Evolutionary conservation across 805 yeast species (phyloP), one percentile per base, ranked within the genome.

Genomic region (Candida mattraensis): DNA sequence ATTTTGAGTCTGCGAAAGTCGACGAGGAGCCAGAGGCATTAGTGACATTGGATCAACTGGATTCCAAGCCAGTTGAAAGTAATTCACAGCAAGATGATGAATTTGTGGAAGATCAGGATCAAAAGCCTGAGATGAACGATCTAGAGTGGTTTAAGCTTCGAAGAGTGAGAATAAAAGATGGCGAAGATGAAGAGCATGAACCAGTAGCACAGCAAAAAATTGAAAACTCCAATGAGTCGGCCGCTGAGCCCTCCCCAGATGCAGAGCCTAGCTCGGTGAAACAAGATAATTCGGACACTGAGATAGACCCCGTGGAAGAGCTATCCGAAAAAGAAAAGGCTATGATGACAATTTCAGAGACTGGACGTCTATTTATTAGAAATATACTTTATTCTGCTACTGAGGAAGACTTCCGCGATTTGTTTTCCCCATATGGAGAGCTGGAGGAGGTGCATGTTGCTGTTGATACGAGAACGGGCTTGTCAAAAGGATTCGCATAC

Each of bases 391-490:
- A 87, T 51, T 67, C 82, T 0, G 77, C 95, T 8, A 72, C 83
- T 0, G 97, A 89, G 56, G 76, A 74, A 0, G 98, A 93, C 35
- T 83, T 89, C 56, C 62, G 66, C 20, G 64, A 70, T 2, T 65
- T 88, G 16, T 89, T 93, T 52, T 44, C 69, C 5, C 56, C 67
- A 3, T 93, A 64, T 56, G 99, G 99, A 7, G 64, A 65, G 5
- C 58, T 88, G 24, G 86, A 80, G 46, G 98, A 93, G 63, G 95
- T 87, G 2, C 99, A 93, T 60, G 69, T 93, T 50, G 96, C 99
- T 1, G 60, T 88, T 23, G 98, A 91, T 55, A 82, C 94, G 3
- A 76, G 93, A 63, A 86, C 94, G 0, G 94, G 95, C 8, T 76
- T 79, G 50, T 83, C 96, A 1, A 93, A 93, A 61, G 99, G 99